phyloP scores from a whole-genome alignment of 2,329 filamentous ascomycete species.

The Nemania diffusa region DNA sequence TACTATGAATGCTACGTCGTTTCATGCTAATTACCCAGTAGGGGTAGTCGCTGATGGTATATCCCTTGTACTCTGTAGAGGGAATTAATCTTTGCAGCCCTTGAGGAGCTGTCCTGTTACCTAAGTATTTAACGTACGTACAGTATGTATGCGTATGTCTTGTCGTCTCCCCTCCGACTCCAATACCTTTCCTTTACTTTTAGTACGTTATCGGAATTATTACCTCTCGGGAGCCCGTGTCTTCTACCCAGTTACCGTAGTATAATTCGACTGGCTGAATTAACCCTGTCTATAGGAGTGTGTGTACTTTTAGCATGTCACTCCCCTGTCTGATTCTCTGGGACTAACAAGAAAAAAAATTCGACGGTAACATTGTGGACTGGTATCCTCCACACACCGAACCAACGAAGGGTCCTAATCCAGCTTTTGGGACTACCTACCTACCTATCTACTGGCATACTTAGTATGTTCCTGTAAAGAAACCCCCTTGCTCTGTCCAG shows the following conservation, averaged over 20 bases:
- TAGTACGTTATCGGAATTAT: slow-evolving; percentile 24
- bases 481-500: slow-evolving; percentile 45
- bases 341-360: slow-evolving; percentile 42
- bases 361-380: slow-evolving; percentile 47
- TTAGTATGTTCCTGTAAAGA: slow-evolving; percentile 47
- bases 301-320: slow-evolving; percentile 35
- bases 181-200: no score
- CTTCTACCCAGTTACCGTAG: slow-evolving; percentile 34
- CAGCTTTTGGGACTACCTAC: slow-evolving; percentile 43
- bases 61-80: slow-evolving; percentile 9
- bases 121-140: background rate
- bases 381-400: slow-evolving; percentile 45
- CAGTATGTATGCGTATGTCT: no score
- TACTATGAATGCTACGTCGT: slow-evolving; percentile 35
- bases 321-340: slow-evolving; percentile 43
- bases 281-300: slow-evolving; percentile 37
- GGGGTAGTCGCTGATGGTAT: slow-evolving; percentile 26
- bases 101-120: slow-evolving; percentile 6
- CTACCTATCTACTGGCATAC: slow-evolving; percentile 37
- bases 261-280: slow-evolving; percentile 38
- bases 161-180: slow-evolving; percentile 14
- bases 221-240: slow-evolving; percentile 37
- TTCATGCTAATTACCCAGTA: slow-evolving; percentile 28
- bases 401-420: slow-evolving; percentile 41
- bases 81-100: slow-evolving; percentile 8